These are phyloP conservation scores for Pythium phragmiticola DNA, from an alignment of 352 stramenopile genomes.

Conservation along the genomic window DNA sequence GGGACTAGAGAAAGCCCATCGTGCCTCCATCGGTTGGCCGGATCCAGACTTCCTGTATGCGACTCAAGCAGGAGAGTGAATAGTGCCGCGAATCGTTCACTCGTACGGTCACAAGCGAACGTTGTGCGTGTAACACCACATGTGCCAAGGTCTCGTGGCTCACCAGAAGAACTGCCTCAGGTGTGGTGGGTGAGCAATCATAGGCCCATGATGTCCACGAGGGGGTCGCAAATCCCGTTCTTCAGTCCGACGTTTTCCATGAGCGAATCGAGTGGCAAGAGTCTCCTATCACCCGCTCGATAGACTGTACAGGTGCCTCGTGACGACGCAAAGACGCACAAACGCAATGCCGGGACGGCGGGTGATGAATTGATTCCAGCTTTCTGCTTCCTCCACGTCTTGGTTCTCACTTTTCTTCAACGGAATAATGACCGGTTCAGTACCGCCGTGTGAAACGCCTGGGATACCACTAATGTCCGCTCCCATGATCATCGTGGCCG, in stretches of 20 bases:
- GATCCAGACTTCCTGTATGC: neutral
- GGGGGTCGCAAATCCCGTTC: too few species aligned
- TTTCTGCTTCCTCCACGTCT: neutral
- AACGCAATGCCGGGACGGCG: neutral
- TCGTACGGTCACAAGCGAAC: too few species aligned
- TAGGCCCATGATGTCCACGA: too few species aligned
- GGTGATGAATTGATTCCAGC: neutral
- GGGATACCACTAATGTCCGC: constrained; percentile 19
- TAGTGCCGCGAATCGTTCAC: too few species aligned
- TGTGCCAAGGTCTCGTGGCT: too few species aligned
- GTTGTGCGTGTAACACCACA: too few species aligned
- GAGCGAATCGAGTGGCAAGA: too few species aligned
- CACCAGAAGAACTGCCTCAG: too few species aligned
- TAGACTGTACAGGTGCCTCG: neutral
- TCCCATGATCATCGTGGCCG: constrained; percentile 40
- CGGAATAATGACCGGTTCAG: neutral
- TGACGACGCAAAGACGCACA: neutral
- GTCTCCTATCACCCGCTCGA: too few species aligned
- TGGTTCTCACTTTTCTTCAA: neutral
- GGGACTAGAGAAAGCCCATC: neutral
- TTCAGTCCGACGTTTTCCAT: too few species aligned
- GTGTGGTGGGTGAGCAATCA: too few species aligned
- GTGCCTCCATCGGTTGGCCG: neutral
- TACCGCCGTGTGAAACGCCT: neutral
- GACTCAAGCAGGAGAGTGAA: neutral